These are phyloP conservation scores for Nasturtium officinale DNA, from an alignment of 345 rosid genomes.

Conservation along the genomic window DNA sequence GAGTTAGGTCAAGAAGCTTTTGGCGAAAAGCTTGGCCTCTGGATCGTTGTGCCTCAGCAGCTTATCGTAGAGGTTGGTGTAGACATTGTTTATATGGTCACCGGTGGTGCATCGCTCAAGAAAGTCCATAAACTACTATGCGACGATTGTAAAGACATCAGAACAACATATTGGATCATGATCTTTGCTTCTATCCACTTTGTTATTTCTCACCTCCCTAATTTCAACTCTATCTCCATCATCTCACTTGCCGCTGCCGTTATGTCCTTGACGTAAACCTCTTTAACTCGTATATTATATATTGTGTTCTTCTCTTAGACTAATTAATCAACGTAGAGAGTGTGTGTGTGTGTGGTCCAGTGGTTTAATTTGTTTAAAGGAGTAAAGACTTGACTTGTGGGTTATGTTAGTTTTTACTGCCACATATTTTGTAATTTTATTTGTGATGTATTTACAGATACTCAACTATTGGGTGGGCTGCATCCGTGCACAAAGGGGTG, in stretches of 20 bases:
- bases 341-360: no score
- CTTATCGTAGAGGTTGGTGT: constrained; percentile 67
- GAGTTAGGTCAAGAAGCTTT: constrained; percentile 76
- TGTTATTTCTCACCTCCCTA: constrained; percentile 63
- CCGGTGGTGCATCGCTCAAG: constrained; percentile 66
- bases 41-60: constrained; percentile 74
- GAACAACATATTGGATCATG: constrained; percentile 61
- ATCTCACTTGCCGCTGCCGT: constrained; percentile 67
- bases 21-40: constrained; percentile 70
- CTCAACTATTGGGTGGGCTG: constrained; percentile 75
- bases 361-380: no score
- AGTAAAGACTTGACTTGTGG: not conserved
- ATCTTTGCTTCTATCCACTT: constrained; percentile 62
- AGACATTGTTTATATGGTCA: constrained; percentile 63
- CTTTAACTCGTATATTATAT: not conserved
- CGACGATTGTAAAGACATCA: constrained; percentile 51
- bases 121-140: constrained; percentile 53
- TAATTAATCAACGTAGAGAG: no score
- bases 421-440: not conserved
- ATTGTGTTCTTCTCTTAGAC: no score
- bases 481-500: constrained; percentile 54
- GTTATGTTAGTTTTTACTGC: not conserved
- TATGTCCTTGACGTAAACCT: constrained; percentile 62
- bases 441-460: constrained; percentile 51
- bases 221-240: constrained; percentile 61